A percentile compares a stretch with the other conserved stretches of the same genome.
Evolutionary conservation across 164 flowering plant species (phyloP).

Genomic region (Macadamia integrifolia): DNA sequence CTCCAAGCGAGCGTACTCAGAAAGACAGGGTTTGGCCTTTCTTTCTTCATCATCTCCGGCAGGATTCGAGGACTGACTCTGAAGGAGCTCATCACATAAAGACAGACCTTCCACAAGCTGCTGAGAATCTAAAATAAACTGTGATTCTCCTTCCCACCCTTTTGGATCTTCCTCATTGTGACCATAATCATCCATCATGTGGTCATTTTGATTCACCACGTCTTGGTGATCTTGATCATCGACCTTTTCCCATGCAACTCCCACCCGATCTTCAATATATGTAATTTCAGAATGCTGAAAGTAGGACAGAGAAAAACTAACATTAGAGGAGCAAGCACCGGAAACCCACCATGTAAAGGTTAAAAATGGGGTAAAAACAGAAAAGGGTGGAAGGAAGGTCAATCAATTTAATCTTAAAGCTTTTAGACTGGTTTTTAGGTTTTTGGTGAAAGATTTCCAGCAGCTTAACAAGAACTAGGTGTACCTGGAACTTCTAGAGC

Average conservation of each 20-base stretch:
- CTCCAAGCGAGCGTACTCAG: constrained; percentile 71
- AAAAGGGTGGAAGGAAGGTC: no score
- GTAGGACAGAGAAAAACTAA: background rate
- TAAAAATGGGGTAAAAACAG: background rate
- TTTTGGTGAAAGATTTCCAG: no score
- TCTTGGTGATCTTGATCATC: constrained; percentile 13
- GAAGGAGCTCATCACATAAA: constrained; percentile 74
- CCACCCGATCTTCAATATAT: constrained; percentile 23
- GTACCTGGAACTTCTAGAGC: no score
- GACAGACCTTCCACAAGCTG: constrained; percentile 81
- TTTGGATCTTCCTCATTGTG: constrained; percentile 40
- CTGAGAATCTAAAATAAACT: constrained; percentile 64
- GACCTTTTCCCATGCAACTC: constrained; percentile 23
- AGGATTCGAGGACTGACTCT: constrained; percentile 61
- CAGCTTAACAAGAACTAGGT: no score
- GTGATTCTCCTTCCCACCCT: constrained; percentile 84
- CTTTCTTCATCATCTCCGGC: constrained; percentile 28
- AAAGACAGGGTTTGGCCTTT: constrained; percentile 32
- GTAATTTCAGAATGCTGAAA: constrained; percentile 21
- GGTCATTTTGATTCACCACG: constrained; percentile 18
- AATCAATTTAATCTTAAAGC: background rate
- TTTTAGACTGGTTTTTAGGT: no score
- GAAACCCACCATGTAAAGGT: background rate
- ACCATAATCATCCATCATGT: constrained; percentile 23
- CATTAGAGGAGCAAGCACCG: background rate